Evolutionary conservation across 371 early-diverging fungal species (phyloP).

Genomic region (Gilbertella persicaria): DNA sequence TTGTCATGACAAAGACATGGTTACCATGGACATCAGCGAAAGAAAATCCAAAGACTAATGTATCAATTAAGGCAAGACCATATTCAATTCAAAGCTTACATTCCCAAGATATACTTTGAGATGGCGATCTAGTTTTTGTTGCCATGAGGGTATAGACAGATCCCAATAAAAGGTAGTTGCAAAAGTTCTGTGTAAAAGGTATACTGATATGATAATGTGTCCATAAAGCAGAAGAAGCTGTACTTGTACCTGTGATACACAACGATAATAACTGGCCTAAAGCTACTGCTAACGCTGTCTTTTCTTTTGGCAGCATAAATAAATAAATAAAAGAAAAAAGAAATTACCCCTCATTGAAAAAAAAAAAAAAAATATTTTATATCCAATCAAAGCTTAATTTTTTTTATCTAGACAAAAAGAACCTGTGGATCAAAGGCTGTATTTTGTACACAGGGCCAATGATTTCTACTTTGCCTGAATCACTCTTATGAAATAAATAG

Average conservation of each 20-base stretch:
- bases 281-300: constrained; percentile 7
- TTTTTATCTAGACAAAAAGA: constrained; percentile 6
- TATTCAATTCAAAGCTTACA: constrained; percentile 12
- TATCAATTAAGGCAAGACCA: too few species aligned
- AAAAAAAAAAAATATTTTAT: not conserved
- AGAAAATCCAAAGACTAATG: constrained; percentile 44
- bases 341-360: not conserved
- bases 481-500: constrained; percentile 16
- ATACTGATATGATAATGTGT: constrained; percentile 33
- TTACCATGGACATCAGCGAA: constrained; percentile 48
- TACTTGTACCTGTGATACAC: constrained; percentile 47
- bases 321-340: not conserved
- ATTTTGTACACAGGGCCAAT: constrained; percentile 20
- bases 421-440: constrained; percentile 16
- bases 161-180: constrained; percentile 35
- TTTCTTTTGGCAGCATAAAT: not conserved
- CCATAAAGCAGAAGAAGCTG: constrained; percentile 50
- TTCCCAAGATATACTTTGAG: constrained; percentile 13
- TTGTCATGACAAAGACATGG: not conserved
- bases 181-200: constrained; percentile 44
- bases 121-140: not conserved
- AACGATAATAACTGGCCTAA: constrained; percentile 47
- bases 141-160: constrained; percentile 19
- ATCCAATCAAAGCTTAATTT: not conserved
- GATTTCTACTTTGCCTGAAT: not conserved